phyloP scores from a whole-genome alignment of 1,284 basidiomycete genomes.

The Puccinia coronata region DNA sequence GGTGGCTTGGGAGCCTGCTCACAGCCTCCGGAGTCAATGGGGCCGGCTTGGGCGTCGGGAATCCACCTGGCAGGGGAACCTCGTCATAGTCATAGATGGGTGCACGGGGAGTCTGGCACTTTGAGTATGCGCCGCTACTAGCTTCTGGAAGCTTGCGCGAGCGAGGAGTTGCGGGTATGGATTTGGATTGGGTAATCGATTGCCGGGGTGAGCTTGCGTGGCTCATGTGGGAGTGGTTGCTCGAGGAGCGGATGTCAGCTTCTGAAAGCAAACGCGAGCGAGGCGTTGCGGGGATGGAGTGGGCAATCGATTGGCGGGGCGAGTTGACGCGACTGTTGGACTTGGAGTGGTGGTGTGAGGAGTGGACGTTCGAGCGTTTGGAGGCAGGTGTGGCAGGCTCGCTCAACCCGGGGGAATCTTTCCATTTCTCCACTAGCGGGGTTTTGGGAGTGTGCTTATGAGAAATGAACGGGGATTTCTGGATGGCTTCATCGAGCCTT shows the following conservation, averaged over 20 bases:
- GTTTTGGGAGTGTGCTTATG: not conserved
- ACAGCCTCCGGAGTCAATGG: not conserved
- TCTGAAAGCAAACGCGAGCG: not conserved
- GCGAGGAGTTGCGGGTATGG: not conserved
- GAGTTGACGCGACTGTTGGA: not conserved
- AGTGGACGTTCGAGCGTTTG: not conserved
- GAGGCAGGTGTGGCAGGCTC: conserved; percentile 11
- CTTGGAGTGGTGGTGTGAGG: not conserved
- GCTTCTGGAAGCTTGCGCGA: not conserved
- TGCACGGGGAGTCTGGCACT: not conserved
- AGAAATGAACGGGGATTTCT: conserved; percentile 29
- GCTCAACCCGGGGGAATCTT: not conserved
- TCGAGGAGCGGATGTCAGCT: not conserved
- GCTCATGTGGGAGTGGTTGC: too few species aligned
- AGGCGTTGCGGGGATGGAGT: not conserved
- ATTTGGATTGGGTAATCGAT: not conserved
- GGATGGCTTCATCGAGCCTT: conserved; percentile 32
- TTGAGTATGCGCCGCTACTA: not conserved
- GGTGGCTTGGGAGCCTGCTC: not conserved
- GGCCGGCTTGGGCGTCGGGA: not conserved
- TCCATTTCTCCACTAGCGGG: not conserved
- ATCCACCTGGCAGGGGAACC: not conserved
- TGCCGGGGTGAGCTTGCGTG: not conserved
- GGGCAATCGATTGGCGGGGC: not conserved
- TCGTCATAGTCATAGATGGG: not conserved